Evolutionary conservation across 1,284 basidiomycete genomes (phyloP), one percentile per base, ranked within the genome.

Genomic region (Puccinia brachypodii): DNA sequence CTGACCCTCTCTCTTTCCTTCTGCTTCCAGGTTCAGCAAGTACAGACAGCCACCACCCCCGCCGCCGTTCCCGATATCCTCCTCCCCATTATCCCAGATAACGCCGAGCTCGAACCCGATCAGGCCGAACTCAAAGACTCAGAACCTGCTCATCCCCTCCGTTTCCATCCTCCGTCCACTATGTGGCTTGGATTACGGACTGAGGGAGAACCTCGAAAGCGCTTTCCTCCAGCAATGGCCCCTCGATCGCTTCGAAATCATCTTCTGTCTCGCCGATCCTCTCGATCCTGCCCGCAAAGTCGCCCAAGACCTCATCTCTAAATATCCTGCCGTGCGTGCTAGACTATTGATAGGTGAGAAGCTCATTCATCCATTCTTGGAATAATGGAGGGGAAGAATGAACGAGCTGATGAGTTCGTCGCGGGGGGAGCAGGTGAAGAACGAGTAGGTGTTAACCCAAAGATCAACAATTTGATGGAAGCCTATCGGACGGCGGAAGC

Each of bases 391-490:
- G 62, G 25, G 72, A 11, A 50, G 8, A 56, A 19, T n/a, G 11
- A 56, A 14, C 7, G 19, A 83, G 92, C 92, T 92, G 40, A 91
- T 92, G 85, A 93, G 81, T 85, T 89, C 44, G 90, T 13, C 33
- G 42, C 68, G 38, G 2, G 3, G 11, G 11, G 16, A 47, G 33
- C 69, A 88, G 88, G 88, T 82, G 87, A 88, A 71, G 86, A 87
- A 42, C 81, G 83, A 16, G 87, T 96, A 25, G 96, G 96, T 1
- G 92, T 95, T 56, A 99, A 99, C 85, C 97, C 97, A 0, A 99
- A 99, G 89, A 92, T 99, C 85, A 98, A 98, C 89, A 99, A 99
- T 86, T 91, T 99, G 56, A 90, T 96, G 83, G 90, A 91, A 53
- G 90, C 95, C 3, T 98, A 96, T 86, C 89, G 89, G 56, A 88